Base-by-base conservation (phyloP, 306 rosid genomes). In the Clitoria ternatea region DNA sequence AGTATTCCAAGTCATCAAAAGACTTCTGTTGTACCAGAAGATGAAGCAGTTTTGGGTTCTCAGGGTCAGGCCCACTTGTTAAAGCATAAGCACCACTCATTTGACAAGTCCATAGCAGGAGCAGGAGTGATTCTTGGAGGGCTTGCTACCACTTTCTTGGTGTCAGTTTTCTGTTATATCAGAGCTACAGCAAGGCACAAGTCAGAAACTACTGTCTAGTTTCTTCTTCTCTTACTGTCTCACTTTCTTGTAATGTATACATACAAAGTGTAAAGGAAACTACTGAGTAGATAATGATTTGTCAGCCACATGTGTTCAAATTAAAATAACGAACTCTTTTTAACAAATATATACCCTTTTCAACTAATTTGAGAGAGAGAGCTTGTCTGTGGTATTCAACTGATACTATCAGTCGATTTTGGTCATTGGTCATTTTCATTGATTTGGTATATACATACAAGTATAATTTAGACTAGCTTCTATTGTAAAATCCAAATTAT, bases 71-170 rank as follows among this genome's bases (percentile, higher is more conserved):
- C 71, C 12, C 73, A 75, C 18, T 63, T 71, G 60, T 45, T 40
- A 2, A 78, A 77, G 11, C 85, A 77, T 11, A 88, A 72, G 12
- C 85, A 76, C 12, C 86, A 70, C 8, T 63, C 86, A 3, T 40
- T 60, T n/a, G 96, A 92, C 40, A 90, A 70, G 85, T 90, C 98
- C 7, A 57, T 88, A 0, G 91, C 84, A 2, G 96, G 96, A 0
- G 98, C 89, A 1, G 93, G 91, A 6, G 89, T 92, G 68, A 90
- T 92, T 36, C 90, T 92, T 29, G 98, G 96, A 56, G 96, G 98
- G 61, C 88, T 92, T 66, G 96, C 87, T 20, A 80, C 92, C 7
- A 85, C 96, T 3, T 92, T 92, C 60, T 37, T 83, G 74, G 89
- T 90, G 39, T 77, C 89, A 0, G 42, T 92, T 80, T 83, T 82